phyloP scores from a whole-genome alignment of 2,329 filamentous ascomycete genomes.

The Calonectria henricotiae region DNA sequence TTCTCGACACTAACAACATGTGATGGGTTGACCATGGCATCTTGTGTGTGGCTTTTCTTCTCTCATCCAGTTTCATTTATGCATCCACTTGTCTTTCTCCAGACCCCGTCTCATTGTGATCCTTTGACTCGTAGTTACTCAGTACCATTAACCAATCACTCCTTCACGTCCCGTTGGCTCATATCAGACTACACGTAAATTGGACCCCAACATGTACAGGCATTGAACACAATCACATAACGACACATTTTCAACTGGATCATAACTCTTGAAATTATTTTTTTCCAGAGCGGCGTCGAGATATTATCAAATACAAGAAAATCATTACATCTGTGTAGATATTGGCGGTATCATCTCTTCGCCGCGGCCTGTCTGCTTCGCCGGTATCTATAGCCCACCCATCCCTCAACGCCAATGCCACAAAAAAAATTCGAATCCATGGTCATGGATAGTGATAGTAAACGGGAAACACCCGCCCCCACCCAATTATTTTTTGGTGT shows the following conservation, averaged over 20 bases:
- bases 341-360: slow-evolving; percentile 13
- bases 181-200: no score
- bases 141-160: no score
- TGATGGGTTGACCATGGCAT: no score
- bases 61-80: no score
- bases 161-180: no score
- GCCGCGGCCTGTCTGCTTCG: neutral
- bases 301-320: slow-evolving; percentile 30
- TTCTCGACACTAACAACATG: neutral
- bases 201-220: no score
- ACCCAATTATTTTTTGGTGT: slow-evolving; percentile 5
- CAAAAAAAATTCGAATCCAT: neutral
- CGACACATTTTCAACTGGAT: neutral
- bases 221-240: no score
- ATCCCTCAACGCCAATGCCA: slow-evolving; percentile 28
- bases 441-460: slow-evolving; percentile 9
- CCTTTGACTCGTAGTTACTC: no score
- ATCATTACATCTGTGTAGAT: slow-evolving; percentile 32
- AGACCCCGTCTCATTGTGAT: no score
- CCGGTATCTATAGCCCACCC: slow-evolving; percentile 30
- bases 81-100: no score
- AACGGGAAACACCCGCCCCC: slow-evolving; percentile 15
- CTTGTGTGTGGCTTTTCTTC: no score
- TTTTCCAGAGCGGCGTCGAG: slow-evolving; percentile 19
- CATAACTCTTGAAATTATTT: neutral